Evolutionary conservation across 148 eudicot genomes (phyloP).

Genomic region (Chenopodium album): DNA sequence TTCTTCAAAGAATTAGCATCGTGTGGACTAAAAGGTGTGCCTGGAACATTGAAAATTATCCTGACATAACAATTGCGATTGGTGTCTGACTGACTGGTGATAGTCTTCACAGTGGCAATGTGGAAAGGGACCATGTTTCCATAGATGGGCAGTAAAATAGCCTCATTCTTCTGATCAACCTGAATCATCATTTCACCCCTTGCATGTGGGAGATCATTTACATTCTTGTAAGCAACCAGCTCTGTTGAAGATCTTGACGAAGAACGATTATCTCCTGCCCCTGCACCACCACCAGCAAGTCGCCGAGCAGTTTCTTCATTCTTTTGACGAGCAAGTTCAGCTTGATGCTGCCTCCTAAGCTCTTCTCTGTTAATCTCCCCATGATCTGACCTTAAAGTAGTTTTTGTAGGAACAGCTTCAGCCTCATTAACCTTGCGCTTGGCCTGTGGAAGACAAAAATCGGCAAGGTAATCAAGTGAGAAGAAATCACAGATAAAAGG

Average conservation of each 20-base stretch:
- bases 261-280: conserved; percentile 48
- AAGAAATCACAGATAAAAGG: background rate
- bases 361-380: conserved; percentile 85
- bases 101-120: conserved; percentile 80
- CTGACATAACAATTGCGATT: conserved; percentile 76
- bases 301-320: conserved; percentile 93
- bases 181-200: conserved; percentile 91
- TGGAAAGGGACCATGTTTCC: conserved; percentile 93
- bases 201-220: conserved; percentile 79
- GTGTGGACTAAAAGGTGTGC: conserved; percentile 66
- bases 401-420: conserved; percentile 51
- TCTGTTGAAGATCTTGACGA: conserved; percentile 53
- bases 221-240: conserved; percentile 75
- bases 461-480: background rate
- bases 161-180: conserved; percentile 82
- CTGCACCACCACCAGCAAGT: conserved; percentile 75
- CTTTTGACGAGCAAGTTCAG: conserved; percentile 92
- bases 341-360: conserved; percentile 82
- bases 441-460: conserved; percentile 19
- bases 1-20: conserved; percentile 68
- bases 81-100: conserved; percentile 88
- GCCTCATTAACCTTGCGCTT: conserved; percentile 36
- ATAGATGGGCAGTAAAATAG: conserved; percentile 76
- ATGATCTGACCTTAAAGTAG: conserved; percentile 85
- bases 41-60: conserved; percentile 79